Percentiles rank a stretch among this genome's conserved stretches.
These are phyloP conservation scores for Penicillium tannophilum DNA, from an alignment of 495 filamentous ascomycete genomes.

Conservation along the genomic window DNA sequence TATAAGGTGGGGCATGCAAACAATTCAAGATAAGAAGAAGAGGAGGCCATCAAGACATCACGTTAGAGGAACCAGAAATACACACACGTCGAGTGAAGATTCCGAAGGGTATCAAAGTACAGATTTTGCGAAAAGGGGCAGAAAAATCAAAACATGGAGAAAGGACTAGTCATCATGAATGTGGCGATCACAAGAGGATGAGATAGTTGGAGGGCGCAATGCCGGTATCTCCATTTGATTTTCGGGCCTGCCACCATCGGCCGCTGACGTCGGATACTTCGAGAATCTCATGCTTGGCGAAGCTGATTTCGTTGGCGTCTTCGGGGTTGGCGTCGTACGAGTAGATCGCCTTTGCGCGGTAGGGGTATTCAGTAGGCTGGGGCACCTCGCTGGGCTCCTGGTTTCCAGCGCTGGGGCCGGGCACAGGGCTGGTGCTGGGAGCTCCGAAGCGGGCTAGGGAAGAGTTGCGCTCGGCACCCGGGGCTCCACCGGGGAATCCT, in stretches of 20 bases:
- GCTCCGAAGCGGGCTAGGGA: slow-evolving; percentile 60
- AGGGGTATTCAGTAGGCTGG: slow-evolving; percentile 90
- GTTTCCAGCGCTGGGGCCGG: slow-evolving; percentile 14
- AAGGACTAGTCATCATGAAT: slow-evolving; percentile 26
- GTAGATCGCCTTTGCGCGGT: slow-evolving; percentile 97
- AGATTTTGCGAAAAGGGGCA: slow-evolving; percentile 35
- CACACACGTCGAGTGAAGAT: slow-evolving; percentile 44
- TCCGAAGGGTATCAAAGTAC: slow-evolving; percentile 53
- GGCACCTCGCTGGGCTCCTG: slow-evolving; percentile 63
- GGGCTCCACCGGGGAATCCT: slow-evolving; percentile 66
- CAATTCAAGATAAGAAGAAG: slow-evolving; percentile 14
- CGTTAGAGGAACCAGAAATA: slow-evolving; percentile 38
- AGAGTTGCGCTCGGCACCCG: slow-evolving; percentile 60
- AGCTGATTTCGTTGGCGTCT: slow-evolving; percentile 97
- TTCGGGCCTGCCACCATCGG: slow-evolving; percentile 98
- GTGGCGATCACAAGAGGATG: slow-evolving; percentile 76
- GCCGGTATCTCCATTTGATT: slow-evolving; percentile 91
- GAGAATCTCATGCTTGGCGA: slow-evolving; percentile 93
- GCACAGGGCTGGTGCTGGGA: slow-evolving; percentile 33
- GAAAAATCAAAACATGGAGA: slow-evolving; percentile 26
- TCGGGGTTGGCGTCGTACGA: slow-evolving; percentile 98
- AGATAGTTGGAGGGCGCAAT: slow-evolving; percentile 98
- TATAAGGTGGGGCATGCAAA: slow-evolving; percentile 10
- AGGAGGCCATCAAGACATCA: slow-evolving; percentile 50
- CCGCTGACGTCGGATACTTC: slow-evolving; percentile 98